Base-by-base conservation (phyloP, 129 eudicot species). In the Deinandra increscens region DNA sequence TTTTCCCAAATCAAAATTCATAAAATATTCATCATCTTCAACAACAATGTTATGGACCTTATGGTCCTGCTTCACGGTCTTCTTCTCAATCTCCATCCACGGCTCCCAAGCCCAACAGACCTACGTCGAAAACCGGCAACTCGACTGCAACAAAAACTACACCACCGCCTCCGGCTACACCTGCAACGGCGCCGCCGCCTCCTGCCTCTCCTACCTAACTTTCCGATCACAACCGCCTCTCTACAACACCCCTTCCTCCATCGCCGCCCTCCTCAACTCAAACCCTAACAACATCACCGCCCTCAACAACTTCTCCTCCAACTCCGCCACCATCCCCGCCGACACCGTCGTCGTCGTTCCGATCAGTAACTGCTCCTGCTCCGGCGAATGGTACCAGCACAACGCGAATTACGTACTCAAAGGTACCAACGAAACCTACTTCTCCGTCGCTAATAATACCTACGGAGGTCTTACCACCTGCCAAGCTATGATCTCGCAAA, bases 401-500 rank as follows among this genome's bases (percentile, higher is more conserved):
- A 83, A 84, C 50, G 61, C 86, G 18, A 14, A 60, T n/a, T 88
- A 86, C 73, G 7, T 20, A 2, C 66, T 81, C 9, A 23, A 41
- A 31, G 2, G 5, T 10, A 1, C 42, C 3, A 19, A 41, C 3
- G 91, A 85, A 26, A 84, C 89, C 2, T 84, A 83, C 71, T 85
- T 82, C 60, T 7, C 77, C 2, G 53, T 86, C 1, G 91, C 94
- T 0, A 91, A 88, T 60, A 64, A 82, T 50, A 91, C 96, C 2
- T 91, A 49, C 61, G 79, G 88, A 33, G 94, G 91, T 5, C 83
- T 91, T 15, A 71, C 86, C 14, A 91, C 98, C 9, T 91, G 98
- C 37, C 98, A 91, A 44, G 70, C 95, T 8, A 23, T 91, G 78
- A 70, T 70, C 7, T 51, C 84, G 1, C 91, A 88, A 54, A 91